Evolutionary conservation across 139 green algal species (phyloP).

Genomic region (Auxenochlorella pyrenoidosa): DNA sequence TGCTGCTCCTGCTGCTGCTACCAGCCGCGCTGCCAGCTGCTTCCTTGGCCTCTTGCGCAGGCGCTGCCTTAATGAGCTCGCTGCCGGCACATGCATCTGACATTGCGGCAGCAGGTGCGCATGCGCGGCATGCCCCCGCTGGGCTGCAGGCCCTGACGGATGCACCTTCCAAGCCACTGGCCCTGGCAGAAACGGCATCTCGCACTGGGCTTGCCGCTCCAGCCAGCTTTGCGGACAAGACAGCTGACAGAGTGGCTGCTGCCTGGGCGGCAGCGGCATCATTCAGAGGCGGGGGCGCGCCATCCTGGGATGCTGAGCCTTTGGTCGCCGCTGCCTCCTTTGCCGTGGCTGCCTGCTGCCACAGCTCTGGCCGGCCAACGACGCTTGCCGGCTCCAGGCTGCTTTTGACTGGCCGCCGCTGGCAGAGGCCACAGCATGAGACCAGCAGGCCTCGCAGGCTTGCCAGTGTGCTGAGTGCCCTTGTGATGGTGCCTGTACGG

Average conservation of each 20-base stretch:
- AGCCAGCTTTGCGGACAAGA: neutral
- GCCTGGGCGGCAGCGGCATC: neutral
- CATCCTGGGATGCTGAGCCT: neutral
- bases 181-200: no score
- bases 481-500: neutral
- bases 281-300: neutral
- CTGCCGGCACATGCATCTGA: neutral
- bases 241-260: neutral
- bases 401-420: neutral
- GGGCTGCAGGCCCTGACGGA: neutral
- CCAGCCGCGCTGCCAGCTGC: neutral
- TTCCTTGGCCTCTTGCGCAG: conserved; percentile 30
- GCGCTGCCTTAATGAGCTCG: neutral
- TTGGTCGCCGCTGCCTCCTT: neutral
- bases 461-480: neutral
- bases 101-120: neutral
- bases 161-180: no score
- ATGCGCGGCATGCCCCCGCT: neutral
- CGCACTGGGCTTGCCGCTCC: neutral
- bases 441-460: neutral
- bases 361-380: neutral
- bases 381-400: neutral
- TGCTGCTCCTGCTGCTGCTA: neutral
- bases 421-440: neutral
- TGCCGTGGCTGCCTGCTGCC: neutral